Base-by-base conservation (phyloP, 1,139 yeast genomes). In the Suhomyces bribrorum region DNA sequence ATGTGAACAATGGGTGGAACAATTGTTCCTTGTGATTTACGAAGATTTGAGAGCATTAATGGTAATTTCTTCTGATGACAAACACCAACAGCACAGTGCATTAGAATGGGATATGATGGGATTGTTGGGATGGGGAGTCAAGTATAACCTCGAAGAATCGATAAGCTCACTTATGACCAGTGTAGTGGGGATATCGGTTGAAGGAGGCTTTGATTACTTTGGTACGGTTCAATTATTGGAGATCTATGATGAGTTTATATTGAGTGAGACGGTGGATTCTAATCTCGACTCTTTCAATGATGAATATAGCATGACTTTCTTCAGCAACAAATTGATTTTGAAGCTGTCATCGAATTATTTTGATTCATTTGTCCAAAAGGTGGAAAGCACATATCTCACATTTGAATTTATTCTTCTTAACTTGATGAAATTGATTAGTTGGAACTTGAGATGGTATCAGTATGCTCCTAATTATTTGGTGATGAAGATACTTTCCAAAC, bases 71-170 rank as follows among this genome's bases (percentile, higher is more conserved):
- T 40, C 57, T 2, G 34, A 38, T 14, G 59, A 56, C 22, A 52
- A 49, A 34, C 61, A 59, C 14, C 65, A 56, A 31, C 62, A 68
- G 35, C 69, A 69, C 34, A 66, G 73, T 48, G 74, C 70, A 0
- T 48, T 69, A 18, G 71, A 71, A 39, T 71, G 77, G 77, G 69
- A 64, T 39, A 56, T 68, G 49, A 40, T 69, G 26, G 77, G 77
- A 3, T 44, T 68, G 20, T 46, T 69, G 24, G 73, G 75, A 2
- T 70, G 74, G 73, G 53, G 60, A 9, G 69, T 61, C 32, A 70
- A 70, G 45, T 68, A 57, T 45, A 69, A 69, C 39, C 48, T 70
- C 30, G 61, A 59, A 36, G 70, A 66, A 29, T 64, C 71, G 1
- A 60, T 70, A 3, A 62, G 70, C 36, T 62, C 73, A 2, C 51